Conservation (phyloP, 345 rosid genomes). For the Jatropha curcas region DNA sequence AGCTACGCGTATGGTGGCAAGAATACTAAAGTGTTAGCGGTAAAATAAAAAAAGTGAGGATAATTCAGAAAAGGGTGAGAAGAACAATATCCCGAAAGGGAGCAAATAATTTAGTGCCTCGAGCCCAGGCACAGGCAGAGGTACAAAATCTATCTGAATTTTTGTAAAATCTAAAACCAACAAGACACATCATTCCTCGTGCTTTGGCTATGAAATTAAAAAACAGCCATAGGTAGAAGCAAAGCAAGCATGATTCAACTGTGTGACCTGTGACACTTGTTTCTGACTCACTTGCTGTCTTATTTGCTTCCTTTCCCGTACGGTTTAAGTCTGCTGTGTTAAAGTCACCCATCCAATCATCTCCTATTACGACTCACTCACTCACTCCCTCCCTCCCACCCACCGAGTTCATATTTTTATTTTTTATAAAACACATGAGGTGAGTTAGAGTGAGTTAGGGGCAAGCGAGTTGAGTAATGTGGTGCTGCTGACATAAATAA, state of each 20-base stretch:
- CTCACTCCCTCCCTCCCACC: too few species aligned
- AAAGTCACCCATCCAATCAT: conserved; percentile 32
- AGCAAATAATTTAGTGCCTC: conserved; percentile 28
- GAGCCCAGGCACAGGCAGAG: conserved; percentile 32
- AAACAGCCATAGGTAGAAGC: background rate
- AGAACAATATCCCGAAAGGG: background rate
- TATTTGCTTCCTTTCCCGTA: conserved; percentile 32
- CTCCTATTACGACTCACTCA: conserved; percentile 13
- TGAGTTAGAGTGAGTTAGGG: too few species aligned
- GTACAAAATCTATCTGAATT: conserved; percentile 31
- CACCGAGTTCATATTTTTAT: background rate
- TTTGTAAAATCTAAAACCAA: conserved; percentile 13
- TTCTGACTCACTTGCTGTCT: conserved; percentile 23
- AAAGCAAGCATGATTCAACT: conserved; percentile 55
- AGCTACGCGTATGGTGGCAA: conserved; percentile 24
- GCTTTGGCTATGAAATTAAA: conserved; percentile 27
- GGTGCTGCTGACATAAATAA: conserved; percentile 53
- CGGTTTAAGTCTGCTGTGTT: conserved; percentile 26
- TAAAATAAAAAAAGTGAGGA: conserved; percentile 5
- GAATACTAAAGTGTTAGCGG: conserved; percentile 27
- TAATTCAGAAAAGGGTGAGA: background rate
- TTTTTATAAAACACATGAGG: background rate
- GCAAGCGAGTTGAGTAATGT: background rate
- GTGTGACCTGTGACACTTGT: conserved; percentile 25
- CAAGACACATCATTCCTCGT: conserved; percentile 57